A percentile compares a stretch with the other conserved stretches of the same genome.
Evolutionary conservation across 495 filamentous ascomycete species (phyloP).

Genomic region (Lindgomyces ingoldianus): DNA sequence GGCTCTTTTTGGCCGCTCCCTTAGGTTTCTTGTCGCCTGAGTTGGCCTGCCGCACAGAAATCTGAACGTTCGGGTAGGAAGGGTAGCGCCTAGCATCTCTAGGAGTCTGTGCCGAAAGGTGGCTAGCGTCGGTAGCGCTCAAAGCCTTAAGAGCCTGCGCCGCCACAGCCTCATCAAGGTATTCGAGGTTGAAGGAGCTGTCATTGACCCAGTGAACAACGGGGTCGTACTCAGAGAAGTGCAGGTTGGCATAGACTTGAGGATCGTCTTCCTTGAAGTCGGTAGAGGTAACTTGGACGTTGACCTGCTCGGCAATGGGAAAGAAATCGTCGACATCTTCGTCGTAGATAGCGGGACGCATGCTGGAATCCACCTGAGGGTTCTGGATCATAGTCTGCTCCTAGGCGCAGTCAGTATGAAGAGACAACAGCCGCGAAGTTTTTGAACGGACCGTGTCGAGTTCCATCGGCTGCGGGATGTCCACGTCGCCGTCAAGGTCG

Average conservation of each 20-base stretch:
- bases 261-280: slow-evolving; percentile 77
- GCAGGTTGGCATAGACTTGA: slow-evolving; percentile 64
- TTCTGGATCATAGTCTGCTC: not conserved
- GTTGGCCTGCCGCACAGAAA: slow-evolving; percentile 74
- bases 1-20: slow-evolving; percentile 74
- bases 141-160: slow-evolving; percentile 69
- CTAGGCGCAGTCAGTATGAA: not conserved
- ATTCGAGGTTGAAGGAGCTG: slow-evolving; percentile 82
- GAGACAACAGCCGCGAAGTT: not conserved
- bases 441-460: not conserved
- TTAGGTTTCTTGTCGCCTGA: slow-evolving; percentile 74
- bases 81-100: slow-evolving; percentile 43
- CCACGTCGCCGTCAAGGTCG: slow-evolving; percentile 6
- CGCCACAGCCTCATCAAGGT: slow-evolving; percentile 68
- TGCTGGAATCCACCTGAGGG: not conserved
- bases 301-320: slow-evolving; percentile 63
- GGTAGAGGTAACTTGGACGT: slow-evolving; percentile 74
- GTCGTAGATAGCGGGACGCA: slow-evolving; percentile 16
- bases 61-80: slow-evolving; percentile 60
- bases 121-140: slow-evolving; percentile 43
- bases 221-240: slow-evolving; percentile 58
- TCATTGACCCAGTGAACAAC: slow-evolving; percentile 85
- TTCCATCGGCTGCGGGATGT: not conserved
- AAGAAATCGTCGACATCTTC: slow-evolving; percentile 10
- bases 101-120: slow-evolving; percentile 38